A percentile compares a stretch with the other conserved stretches of the same genome.
Conservation (phyloP, 129 eudicot genomes). For the Centaurea solstitialis region DNA sequence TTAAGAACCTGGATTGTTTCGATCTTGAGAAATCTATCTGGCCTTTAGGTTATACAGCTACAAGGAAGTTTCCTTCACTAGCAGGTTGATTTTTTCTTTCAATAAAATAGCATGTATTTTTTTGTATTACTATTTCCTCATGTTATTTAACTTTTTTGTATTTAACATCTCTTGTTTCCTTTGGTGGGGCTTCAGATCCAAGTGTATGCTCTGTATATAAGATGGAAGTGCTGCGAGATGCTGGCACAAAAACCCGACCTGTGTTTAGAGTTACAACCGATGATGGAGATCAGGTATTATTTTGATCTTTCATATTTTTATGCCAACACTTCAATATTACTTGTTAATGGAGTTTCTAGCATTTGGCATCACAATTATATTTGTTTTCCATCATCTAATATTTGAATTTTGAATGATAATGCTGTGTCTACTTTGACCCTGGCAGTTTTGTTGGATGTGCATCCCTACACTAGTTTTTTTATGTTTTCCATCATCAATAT, state of each 20-base stretch:
- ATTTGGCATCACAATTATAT: not conserved
- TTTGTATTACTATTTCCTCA: not conserved
- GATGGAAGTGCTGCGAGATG: conserved; percentile 85
- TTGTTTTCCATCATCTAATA: not conserved
- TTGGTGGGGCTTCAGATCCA: conserved; percentile 50
- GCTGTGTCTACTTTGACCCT: not conserved
- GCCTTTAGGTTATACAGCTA: conserved; percentile 82
- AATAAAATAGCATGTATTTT: not conserved
- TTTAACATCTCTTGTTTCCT: not conserved
- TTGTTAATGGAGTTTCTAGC: not conserved
- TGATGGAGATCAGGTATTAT: conserved; percentile 69
- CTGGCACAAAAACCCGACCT: conserved; percentile 52
- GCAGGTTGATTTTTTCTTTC: conserved; percentile 48
- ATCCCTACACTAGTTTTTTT: not conserved
- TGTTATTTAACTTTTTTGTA: not conserved
- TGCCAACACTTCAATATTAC: not conserved
- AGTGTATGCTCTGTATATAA: conserved; percentile 48
- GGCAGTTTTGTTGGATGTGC: not conserved
- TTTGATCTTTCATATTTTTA: not conserved
- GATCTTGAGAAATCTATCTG: conserved; percentile 55
- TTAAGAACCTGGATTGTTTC: conserved; percentile 48
- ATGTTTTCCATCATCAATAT: too few species aligned
- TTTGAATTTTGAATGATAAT: not conserved
- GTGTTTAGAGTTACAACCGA: conserved; percentile 80
- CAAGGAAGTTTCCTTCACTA: conserved; percentile 71